Evolutionary conservation across 257 asterid genomes (phyloP), one percentile per base, ranked within the genome.

Genomic region (Linaria vulgaris): DNA sequence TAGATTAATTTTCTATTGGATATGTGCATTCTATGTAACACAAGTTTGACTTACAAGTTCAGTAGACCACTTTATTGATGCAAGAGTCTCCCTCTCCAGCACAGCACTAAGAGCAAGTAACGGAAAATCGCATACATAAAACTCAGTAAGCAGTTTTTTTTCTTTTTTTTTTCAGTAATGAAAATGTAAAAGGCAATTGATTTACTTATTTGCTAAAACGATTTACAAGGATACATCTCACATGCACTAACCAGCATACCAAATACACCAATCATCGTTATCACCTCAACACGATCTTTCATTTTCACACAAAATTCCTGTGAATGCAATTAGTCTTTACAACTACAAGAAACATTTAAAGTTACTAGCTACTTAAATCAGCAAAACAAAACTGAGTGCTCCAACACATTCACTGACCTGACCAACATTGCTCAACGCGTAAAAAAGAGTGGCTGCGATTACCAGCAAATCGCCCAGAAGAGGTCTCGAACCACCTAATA

Each of bases 221-320:
- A n/a, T n/a, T n/a, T n/a, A n/a, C n/a, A 74, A 83, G 91, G 88
- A 83, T 87, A 90, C 97, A 87, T 82, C 72, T 85, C 85, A 17
- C 70, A 27, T 20, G 76, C 85, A 62, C 88, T 87, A 17, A 85
- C 62, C 41, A 87, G 81, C 85, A 81, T 76, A n/a, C 95, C 97
- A 43, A 83, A 85, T 8, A 87, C 59, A 39, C 90, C 82, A 41
- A 87, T 76, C 95, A 90, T 87, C 13, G 97, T 66, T 60, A 90
- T 67, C 30, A 87, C 95, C 80, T 90, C 97, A 25, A 77, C 39
- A 0, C 72, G 74, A 61, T 85, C 97, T 74, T 65, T 87, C 77
- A 56, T 83, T 79, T 90, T 90, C 44, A 81, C 95, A 62, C 91
- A 89, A 41, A 79, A 84, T 56, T 89, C 97, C 97, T 89, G 82